Evolutionary conservation across 768 basidiomycete species (phyloP).

Genomic region (Hirschioporus abietinus): DNA sequence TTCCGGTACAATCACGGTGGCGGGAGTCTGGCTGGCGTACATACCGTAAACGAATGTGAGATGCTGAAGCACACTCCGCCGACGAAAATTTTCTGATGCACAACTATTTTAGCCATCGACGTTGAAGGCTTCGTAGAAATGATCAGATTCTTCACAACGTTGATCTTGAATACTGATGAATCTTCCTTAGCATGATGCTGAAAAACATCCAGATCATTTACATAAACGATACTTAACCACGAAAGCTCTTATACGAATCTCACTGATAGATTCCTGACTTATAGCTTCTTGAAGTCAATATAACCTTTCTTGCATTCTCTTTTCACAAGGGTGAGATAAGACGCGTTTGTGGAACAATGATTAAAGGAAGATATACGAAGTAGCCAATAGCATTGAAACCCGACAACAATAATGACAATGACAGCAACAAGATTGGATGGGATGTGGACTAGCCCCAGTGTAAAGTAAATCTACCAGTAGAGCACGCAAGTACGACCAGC

Average conservation of each 20-base stretch:
- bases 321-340: too few species aligned
- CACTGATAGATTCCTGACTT: too few species aligned
- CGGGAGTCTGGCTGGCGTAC: conserved; percentile 26
- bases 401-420: not conserved
- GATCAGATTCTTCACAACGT: conserved; percentile 37
- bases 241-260: too few species aligned
- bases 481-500: not conserved
- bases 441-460: not conserved
- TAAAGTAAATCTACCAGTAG: not conserved
- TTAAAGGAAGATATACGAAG: too few species aligned
- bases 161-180: conserved; percentile 43
- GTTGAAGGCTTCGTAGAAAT: conserved; percentile 34
- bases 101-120: conserved; percentile 20
- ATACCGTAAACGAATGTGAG: conserved; percentile 28
- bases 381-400: too few species aligned
- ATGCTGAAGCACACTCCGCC: conserved; percentile 18
- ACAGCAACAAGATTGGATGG: not conserved
- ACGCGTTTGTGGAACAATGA: too few species aligned
- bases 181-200: conserved; percentile 6
- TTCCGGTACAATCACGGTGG: conserved; percentile 56
- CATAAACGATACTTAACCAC: not conserved
- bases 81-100: not conserved
- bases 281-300: too few species aligned
- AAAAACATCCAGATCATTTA: not conserved
- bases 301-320: too few species aligned